Conservation (phyloP, 176 grass and related monocot species). For the Cenchrus americanus region DNA sequence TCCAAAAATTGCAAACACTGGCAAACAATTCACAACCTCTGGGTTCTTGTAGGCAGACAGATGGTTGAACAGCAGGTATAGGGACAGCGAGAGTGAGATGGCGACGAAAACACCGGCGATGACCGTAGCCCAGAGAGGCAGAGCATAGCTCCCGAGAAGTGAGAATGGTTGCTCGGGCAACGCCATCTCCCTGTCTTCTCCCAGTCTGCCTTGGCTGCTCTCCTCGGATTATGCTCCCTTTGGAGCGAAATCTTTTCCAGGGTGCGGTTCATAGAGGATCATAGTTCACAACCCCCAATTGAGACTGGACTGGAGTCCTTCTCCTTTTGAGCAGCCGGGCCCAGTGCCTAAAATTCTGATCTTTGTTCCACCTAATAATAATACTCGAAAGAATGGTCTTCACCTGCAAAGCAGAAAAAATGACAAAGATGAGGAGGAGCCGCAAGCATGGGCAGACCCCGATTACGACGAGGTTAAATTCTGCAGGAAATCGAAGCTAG, state of each 20-base stretch:
- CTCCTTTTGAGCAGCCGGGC: neutral
- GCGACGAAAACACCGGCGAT: constrained; percentile 55
- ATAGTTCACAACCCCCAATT: constrained; percentile 23
- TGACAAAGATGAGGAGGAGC: neutral
- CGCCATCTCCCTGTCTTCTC: constrained; percentile 26
- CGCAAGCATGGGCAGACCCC: neutral
- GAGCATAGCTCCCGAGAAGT: constrained; percentile 42
- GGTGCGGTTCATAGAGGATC: neutral
- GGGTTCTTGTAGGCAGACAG: constrained; percentile 89
- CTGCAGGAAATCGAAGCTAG: neutral
- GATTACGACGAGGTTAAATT: neutral
- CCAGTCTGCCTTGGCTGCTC: neutral
- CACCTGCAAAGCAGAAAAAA: constrained; percentile 13
- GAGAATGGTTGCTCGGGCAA: constrained; percentile 41
- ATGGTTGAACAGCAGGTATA: constrained; percentile 76
- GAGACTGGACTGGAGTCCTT: neutral
- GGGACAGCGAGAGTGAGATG: constrained; percentile 58
- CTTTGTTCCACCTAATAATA: neutral
- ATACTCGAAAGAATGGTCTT: neutral
- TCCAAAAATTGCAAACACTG: neutral
- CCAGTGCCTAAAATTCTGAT: neutral
- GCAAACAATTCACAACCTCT: constrained; percentile 49
- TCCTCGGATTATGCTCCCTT: neutral
- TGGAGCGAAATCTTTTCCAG: neutral
- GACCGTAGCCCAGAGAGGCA: constrained; percentile 62